Conservation (phyloP, 179 eudicot species). For the Carnegiea gigantea region DNA sequence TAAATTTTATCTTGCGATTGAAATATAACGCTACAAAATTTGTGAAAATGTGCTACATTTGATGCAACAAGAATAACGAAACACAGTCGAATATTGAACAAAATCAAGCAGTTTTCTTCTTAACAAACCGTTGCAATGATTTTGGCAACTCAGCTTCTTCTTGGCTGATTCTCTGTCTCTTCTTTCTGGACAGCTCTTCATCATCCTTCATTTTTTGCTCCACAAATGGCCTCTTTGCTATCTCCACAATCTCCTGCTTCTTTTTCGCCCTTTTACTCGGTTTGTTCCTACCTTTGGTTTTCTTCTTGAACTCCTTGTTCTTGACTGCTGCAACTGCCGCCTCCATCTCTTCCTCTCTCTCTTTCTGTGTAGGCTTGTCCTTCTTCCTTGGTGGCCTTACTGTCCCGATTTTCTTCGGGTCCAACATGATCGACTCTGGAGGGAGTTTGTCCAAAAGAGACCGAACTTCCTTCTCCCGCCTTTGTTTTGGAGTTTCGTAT, state of each 20-base stretch:
- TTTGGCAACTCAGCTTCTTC: constrained; percentile 48
- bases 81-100: not conserved
- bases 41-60: not conserved
- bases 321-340: constrained; percentile 69
- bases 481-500: constrained; percentile 74
- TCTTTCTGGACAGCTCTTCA: constrained; percentile 41
- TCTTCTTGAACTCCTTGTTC: constrained; percentile 51
- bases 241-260: constrained; percentile 49
- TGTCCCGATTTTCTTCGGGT: constrained; percentile 77
- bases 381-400: constrained; percentile 55
- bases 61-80: not conserved
- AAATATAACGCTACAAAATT: not conserved
- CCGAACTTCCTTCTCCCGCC: constrained; percentile 83
- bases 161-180: constrained; percentile 45
- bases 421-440: constrained; percentile 87
- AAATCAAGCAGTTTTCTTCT: constrained; percentile 37
- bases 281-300: constrained; percentile 86
- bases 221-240: constrained; percentile 64
- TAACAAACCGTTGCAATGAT: constrained; percentile 70
- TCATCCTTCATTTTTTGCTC: constrained; percentile 47
- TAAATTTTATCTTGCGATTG: not conserved
- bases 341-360: constrained; percentile 71
- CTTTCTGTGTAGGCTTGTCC: constrained; percentile 57
- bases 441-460: constrained; percentile 87
- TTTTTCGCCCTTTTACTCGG: constrained; percentile 63